Conservation (phyloP, 108 stramenopile species). For the Pelagomonas calceolata region DNA sequence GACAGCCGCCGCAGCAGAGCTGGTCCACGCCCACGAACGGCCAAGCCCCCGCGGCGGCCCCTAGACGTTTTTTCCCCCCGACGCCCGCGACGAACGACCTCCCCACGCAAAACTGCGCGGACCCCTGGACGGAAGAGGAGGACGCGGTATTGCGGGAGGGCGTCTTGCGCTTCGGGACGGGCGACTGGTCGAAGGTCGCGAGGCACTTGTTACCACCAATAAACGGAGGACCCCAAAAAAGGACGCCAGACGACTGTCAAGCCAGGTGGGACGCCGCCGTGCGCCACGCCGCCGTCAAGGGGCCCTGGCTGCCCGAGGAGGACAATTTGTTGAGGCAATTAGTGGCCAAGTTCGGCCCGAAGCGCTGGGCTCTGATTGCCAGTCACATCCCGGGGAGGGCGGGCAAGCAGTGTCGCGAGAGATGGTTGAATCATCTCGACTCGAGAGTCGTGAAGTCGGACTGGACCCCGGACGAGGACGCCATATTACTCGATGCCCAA, state of each 20-base stretch:
- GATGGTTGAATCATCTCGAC: slow-evolving; percentile 49
- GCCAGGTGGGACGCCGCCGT: neutral
- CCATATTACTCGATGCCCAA: slow-evolving; percentile 26
- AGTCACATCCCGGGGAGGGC: slow-evolving; percentile 17
- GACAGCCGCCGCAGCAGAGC: neutral
- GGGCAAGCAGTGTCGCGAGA: slow-evolving; percentile 26
- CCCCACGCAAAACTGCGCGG: neutral
- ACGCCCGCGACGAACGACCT: neutral
- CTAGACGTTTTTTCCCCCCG: neutral
- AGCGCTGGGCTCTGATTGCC: slow-evolving; percentile 20
- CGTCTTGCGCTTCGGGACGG: neutral
- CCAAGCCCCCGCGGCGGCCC: neutral
- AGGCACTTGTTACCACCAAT: neutral
- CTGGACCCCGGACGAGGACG: slow-evolving; percentile 47
- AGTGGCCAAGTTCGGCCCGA: slow-evolving; percentile 14
- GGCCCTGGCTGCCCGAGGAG: slow-evolving; percentile 20
- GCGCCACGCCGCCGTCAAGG: slow-evolving; percentile 14
- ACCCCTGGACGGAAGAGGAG: slow-evolving; percentile 7
- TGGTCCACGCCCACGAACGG: neutral
- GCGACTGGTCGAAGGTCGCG: neutral
- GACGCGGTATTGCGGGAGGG: slow-evolving; percentile 6
- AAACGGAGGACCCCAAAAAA: neutral
- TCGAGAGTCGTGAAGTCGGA: slow-evolving; percentile 32
- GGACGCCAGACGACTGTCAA: neutral
- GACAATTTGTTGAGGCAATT: slow-evolving; percentile 15